phyloP scores from a whole-genome alignment of 352 stramenopile species.

The Phytophthora melonis region DNA sequence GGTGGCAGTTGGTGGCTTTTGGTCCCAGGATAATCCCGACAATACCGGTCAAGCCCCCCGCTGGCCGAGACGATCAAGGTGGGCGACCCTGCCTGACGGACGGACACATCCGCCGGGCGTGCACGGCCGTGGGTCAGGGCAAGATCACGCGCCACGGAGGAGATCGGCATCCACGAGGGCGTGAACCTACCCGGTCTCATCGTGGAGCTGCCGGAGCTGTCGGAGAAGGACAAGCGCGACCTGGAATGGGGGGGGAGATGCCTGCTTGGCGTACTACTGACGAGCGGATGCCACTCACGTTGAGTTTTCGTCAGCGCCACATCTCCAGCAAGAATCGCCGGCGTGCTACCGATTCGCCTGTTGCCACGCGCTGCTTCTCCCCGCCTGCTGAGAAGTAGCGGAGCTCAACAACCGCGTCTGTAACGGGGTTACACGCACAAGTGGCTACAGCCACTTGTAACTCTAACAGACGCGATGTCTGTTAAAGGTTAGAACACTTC shows the following conservation, averaged over 20 bases:
- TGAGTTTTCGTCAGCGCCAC: slow-evolving; percentile 4
- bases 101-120: slow-evolving; percentile 93
- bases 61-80: too few species aligned
- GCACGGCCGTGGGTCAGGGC: slow-evolving; percentile 62
- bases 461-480: too few species aligned
- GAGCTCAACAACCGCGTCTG: slow-evolving; percentile 35
- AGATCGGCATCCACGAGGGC: slow-evolving; percentile 96
- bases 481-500: too few species aligned
- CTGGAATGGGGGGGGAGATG: slow-evolving; percentile 96
- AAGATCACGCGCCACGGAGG: slow-evolving; percentile 91
- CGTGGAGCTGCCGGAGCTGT: slow-evolving; percentile 96
- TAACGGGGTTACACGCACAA: too few species aligned
- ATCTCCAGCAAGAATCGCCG: slow-evolving; percentile 11
- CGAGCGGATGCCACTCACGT: slow-evolving; percentile 14
- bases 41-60: too few species aligned
- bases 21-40: too few species aligned
- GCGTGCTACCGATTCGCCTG: slow-evolving; percentile 35
- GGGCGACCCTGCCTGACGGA: too few species aligned
- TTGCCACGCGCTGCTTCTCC: slow-evolving; percentile 37
- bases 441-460: too few species aligned
- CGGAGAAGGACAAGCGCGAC: slow-evolving; percentile 97
- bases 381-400: slow-evolving; percentile 38
- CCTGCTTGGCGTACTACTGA: too few species aligned
- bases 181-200: slow-evolving; percentile 96
- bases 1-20: too few species aligned